These are phyloP conservation scores for Plasmodium fragile DNA, from an alignment of 169 alveolate genomes.

Conservation along the genomic window DNA sequence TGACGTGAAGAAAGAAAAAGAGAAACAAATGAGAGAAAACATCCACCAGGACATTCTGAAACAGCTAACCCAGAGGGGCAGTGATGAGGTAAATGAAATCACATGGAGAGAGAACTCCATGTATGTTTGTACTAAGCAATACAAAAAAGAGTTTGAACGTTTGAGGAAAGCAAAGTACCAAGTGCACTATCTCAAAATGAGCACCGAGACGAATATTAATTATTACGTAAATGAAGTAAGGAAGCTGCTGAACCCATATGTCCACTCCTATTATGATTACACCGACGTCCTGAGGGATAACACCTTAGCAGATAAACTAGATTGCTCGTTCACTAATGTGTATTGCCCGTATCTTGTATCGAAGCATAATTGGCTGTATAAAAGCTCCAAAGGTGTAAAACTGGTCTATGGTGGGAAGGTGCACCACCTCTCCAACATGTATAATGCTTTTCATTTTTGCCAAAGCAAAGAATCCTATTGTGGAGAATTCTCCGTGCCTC, in stretches of 20 bases:
- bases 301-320: background rate
- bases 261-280: constrained; percentile 46
- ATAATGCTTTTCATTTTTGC: constrained; percentile 24
- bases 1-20: constrained; percentile 2
- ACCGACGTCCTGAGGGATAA: constrained; percentile 2
- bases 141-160: background rate
- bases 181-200: background rate
- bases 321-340: constrained; percentile 20
- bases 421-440: constrained; percentile 25
- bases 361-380: constrained; percentile 69
- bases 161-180: constrained; percentile 14
- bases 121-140: constrained; percentile 28
- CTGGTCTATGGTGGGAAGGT: constrained; percentile 38
- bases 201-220: background rate
- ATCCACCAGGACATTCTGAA: background rate
- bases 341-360: constrained; percentile 54
- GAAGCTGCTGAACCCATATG: constrained; percentile 35
- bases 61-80: background rate
- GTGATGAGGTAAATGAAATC: background rate
- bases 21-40: background rate
- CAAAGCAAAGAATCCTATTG: constrained; percentile 18
- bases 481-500: constrained; percentile 25
- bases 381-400: constrained; percentile 14
- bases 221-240: constrained; percentile 15
- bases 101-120: background rate